Evolutionary conservation across 768 basidiomycete genomes (phyloP).

Genomic region (Lactifluus hygrophoroides): DNA sequence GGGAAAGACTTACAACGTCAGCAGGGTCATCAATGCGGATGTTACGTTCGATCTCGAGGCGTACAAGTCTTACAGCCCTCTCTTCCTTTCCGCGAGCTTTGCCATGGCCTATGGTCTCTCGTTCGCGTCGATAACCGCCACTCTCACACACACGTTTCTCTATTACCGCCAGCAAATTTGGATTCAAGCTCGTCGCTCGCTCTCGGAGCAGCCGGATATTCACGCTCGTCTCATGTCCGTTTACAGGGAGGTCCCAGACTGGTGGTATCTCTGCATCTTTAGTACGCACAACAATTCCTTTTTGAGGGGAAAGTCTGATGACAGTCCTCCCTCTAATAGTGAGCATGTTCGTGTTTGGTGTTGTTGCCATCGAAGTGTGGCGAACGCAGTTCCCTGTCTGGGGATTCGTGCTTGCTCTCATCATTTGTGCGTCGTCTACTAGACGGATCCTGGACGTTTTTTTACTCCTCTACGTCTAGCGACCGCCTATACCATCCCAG

Average conservation of each 20-base stretch:
- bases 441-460: neutral
- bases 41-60: conserved; percentile 45
- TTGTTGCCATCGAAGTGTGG: conserved; percentile 65
- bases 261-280: too few relatives aligned
- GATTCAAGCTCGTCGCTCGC: conserved; percentile 57
- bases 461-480: conserved; percentile 17
- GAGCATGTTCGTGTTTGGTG: conserved; percentile 57
- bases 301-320: too few relatives aligned
- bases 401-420: conserved; percentile 60
- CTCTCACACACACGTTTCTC: conserved; percentile 59
- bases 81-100: conserved; percentile 60
- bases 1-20: conserved; percentile 48
- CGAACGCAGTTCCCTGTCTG: conserved; percentile 65
- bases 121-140: conserved; percentile 71
- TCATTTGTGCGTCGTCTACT: conserved; percentile 40
- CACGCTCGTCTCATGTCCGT: too few relatives aligned
- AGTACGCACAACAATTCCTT: conserved; percentile 13
- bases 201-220: conserved; percentile 75
- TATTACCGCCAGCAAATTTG: conserved; percentile 76
- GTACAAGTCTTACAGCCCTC: conserved; percentile 49
- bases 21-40: conserved; percentile 44
- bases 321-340: too few relatives aligned
- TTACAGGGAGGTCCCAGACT: too few relatives aligned
- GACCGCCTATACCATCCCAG: conserved; percentile 39
- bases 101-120: conserved; percentile 77